Conservation (phyloP, 2,329 filamentous ascomycete species). For the Gremmenia infestans region DNA sequence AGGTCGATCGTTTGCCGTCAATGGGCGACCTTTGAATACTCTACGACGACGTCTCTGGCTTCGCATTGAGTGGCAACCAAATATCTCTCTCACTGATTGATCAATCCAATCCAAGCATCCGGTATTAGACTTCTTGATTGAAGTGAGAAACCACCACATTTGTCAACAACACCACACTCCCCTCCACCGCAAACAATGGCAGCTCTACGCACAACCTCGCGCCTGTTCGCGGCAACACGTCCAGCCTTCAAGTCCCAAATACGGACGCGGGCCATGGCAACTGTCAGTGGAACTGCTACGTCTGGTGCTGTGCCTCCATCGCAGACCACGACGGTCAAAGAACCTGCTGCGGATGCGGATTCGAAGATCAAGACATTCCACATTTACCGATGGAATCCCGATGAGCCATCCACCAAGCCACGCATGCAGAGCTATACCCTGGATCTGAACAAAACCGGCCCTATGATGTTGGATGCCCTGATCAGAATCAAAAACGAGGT, state of each 20-base stretch:
- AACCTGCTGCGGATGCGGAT: slow-evolving; percentile 51
- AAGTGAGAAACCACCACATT: not conserved
- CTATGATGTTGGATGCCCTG: slow-evolving; percentile 95
- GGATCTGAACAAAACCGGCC: slow-evolving; percentile 97
- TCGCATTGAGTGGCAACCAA: not conserved
- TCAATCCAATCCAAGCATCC: not conserved
- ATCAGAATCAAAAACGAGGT: slow-evolving; percentile 99
- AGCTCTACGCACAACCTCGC: slow-evolving; percentile 21
- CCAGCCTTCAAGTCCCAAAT: slow-evolving; percentile 15
- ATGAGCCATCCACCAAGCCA: slow-evolving; percentile 87
- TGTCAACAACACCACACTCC: slow-evolving; percentile 9
- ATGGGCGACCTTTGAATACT: not conserved
- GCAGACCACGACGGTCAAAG: slow-evolving; percentile 31
- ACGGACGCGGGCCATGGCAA: slow-evolving; percentile 20
- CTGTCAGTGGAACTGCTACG: slow-evolving; percentile 9
- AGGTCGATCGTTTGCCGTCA: slow-evolving; percentile 2
- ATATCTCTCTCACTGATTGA: not conserved
- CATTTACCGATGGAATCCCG: slow-evolving; percentile 98
- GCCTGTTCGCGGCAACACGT: slow-evolving; percentile 20
- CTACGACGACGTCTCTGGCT: not conserved
- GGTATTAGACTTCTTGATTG: not conserved
- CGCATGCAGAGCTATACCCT: slow-evolving; percentile 92
- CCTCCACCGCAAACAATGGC: slow-evolving; percentile 25
- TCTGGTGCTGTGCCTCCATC: slow-evolving; percentile 12
- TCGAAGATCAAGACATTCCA: slow-evolving; percentile 88